Evolutionary conservation across 306 rosid genomes (phyloP), one percentile per base, ranked within the genome.

Genomic region (Benincasa hispida): DNA sequence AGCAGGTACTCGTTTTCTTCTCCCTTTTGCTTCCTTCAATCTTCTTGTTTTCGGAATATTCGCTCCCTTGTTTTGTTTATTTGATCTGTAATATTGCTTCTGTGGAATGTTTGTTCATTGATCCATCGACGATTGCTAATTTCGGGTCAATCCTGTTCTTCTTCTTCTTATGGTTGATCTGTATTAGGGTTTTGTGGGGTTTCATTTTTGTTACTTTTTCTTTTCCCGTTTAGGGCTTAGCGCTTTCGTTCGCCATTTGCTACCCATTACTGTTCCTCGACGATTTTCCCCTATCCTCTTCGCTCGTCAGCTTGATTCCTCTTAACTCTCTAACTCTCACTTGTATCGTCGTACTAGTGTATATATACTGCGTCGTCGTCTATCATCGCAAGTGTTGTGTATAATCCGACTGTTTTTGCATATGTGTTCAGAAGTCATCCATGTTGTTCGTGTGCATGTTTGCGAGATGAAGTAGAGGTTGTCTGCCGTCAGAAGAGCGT

Each of bases 171-270:
- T 10, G 21, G 9, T 17, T 17, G 60, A 51, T 72, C 59, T 50
- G 76, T 50, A 19, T 50, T 48, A 72, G 76, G 76, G 76, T 72
- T 72, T 72, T 50, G 8, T 10, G 13, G 60, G 76, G 42, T 30
- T 72, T 70, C 22, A 8, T 15, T 70, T 18, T 34, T 22, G 10
- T 21, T 8, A 5, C 19, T n/a, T 37, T 62, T 18, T 5, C 12
- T 6, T 35, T 35, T 7, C 0, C 22, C 24, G 37, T 18, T 50
- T 72, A 72, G 76, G 76, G 76, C 76, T 28, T 5, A 48, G 39
- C 25, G 42, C 24, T 27, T 17, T 72, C 25, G 54, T 3, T 9
- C 4, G 4, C 18, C 76, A 28, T 72, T 15, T 27, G 60, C 76
- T 30, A 48, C 37, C 19, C 45, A 72, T 28, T 25, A 17, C 41